phyloP scores from a whole-genome alignment of 2,329 filamentous ascomycete genomes.

The Hypoxylon sp. region DNA sequence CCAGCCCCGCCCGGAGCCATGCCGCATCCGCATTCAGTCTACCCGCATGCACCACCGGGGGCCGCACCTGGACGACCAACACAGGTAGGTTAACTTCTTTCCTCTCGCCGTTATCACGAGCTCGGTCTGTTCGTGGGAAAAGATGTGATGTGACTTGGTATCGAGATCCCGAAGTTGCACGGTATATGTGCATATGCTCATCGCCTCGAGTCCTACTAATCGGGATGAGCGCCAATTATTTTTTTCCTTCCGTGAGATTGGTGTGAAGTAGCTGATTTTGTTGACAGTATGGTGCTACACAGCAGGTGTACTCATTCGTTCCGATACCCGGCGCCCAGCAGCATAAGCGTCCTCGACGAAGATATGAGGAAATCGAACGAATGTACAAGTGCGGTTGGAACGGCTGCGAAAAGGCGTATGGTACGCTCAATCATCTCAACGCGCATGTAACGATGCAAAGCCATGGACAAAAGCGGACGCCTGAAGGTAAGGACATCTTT shows the following conservation, averaged over 20 bases:
- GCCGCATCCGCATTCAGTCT: constrained; percentile 62
- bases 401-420: constrained; percentile 97
- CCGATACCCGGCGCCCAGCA: constrained; percentile 97
- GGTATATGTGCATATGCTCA: not conserved
- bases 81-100: constrained; percentile 61
- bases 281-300: constrained; percentile 50
- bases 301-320: constrained; percentile 96
- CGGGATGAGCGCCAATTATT: constrained; percentile 1
- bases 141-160: not conserved
- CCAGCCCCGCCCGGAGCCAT: constrained; percentile 54
- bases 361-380: constrained; percentile 98
- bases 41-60: constrained; percentile 64
- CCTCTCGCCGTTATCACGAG: not conserved
- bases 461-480: constrained; percentile 91
- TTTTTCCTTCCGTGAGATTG: constrained; percentile 27
- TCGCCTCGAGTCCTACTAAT: not conserved
- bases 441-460: constrained; percentile 99
- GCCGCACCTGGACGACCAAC: constrained; percentile 64
- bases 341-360: constrained; percentile 90
- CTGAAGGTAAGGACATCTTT: constrained; percentile 78
- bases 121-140: not conserved
- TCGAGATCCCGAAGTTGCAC: not conserved
- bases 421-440: constrained; percentile 95
- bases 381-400: constrained; percentile 99
- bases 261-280: constrained; percentile 45